Evolutionary conservation across 202 grass and related monocot species (phyloP), one percentile per base, ranked within the genome.

Genomic region (Dendrocalamus latiflorus): DNA sequence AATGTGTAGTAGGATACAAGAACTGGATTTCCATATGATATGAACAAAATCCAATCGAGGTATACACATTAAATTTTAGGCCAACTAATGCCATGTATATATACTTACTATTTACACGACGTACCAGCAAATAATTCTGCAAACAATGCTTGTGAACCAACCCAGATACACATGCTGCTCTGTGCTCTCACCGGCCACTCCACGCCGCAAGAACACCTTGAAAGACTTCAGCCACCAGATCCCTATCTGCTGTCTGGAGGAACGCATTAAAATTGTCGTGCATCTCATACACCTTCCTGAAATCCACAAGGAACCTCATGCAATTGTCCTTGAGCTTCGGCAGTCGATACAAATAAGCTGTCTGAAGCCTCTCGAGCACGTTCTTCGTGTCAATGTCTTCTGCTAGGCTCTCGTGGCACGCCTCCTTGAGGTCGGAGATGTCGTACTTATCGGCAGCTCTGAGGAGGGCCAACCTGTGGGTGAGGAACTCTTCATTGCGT

Each of bases 261-360:
- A 99, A 99, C 50, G 22, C 34, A 48, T 70, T 86, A 43, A 99
- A 84, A 6, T 99, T 91, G 0, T 96, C 93, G 15, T 86, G 81
- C 53, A 96, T 89, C 67, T 99, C 96, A 64, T 93, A 99, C 28
- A 99, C 88, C 85, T 99, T 99, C 65, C 93, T 92, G 66, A 99
- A 99, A 70, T 92, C 85, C 55, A 96, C 91, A 15, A 99, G 85
- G 75, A 92, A 99, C 56, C 87, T 86, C 74, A 96, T 55, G 86
- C 96, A 99, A 10, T 88, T 71, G 5, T 73, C 66, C 93, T 99
- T 96, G 68, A 99, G 88, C 74, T 84, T 90, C 0, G 70, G 78
- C 63, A 99, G 78, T 9, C 63, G 63, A 41, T 88, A 94, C 36
- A 99, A 78, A 15, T 92, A 74, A 0, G 89, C 91, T 0, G 47